Conservation (phyloP, 306 rosid genomes). For the Trichosanthes truncata region DNA sequence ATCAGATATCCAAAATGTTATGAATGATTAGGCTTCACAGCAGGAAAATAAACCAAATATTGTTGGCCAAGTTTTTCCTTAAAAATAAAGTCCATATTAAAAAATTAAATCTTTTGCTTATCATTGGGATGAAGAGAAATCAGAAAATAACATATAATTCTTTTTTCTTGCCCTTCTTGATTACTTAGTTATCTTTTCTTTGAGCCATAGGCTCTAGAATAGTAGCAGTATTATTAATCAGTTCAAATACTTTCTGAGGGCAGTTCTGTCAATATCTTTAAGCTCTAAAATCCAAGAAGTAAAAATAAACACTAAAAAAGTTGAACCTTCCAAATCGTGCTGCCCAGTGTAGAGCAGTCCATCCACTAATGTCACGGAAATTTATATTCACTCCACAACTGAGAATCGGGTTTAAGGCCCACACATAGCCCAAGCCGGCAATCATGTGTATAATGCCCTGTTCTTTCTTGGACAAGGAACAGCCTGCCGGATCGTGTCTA, state of each 20-base stretch:
- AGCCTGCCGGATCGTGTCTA: slow-evolving; percentile 32
- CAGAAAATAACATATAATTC: not conserved
- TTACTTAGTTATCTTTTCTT: not conserved
- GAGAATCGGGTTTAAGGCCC: slow-evolving; percentile 85
- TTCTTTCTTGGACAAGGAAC: slow-evolving; percentile 79
- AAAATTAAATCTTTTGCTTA: not conserved
- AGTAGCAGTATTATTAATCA: not conserved
- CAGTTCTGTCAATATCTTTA: not conserved
- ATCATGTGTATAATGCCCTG: slow-evolving; percentile 85
- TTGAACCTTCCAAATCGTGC: slow-evolving; percentile 83
- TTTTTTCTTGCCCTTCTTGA: not conserved
- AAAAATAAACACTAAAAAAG: not conserved
- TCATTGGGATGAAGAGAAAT: not conserved
- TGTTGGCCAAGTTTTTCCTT: not conserved
- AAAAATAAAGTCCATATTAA: not conserved
- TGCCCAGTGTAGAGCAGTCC: slow-evolving; percentile 98
- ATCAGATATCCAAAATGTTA: not conserved
- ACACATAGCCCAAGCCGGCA: slow-evolving; percentile 85
- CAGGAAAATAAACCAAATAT: not conserved
- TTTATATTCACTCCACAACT: slow-evolving; percentile 63
- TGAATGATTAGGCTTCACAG: not conserved
- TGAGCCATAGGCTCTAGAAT: slow-evolving; percentile 1
- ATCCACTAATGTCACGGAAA: slow-evolving; percentile 90
- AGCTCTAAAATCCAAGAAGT: slow-evolving; percentile 8
- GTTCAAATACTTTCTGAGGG: not conserved